Evolutionary conservation across 202 grass and related monocot genomes (phyloP).

Genomic region (Panicum virgatum): DNA sequence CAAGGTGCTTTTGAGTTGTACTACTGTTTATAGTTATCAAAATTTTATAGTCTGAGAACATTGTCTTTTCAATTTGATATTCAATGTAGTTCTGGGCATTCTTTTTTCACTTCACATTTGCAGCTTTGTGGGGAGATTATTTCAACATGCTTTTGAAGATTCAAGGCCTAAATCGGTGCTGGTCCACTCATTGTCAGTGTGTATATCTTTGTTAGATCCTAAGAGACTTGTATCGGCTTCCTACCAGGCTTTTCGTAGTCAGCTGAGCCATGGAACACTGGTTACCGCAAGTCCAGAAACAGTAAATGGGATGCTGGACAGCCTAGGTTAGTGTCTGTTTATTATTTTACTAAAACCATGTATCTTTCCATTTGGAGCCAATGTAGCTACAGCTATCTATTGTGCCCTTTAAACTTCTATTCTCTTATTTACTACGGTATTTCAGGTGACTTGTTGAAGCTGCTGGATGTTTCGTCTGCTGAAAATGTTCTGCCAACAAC

Average conservation of each 20-base stretch:
- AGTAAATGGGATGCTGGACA: slow-evolving; percentile 90
- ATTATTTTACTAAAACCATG: neutral
- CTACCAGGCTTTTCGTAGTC: slow-evolving; percentile 86
- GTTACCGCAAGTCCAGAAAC: slow-evolving; percentile 89
- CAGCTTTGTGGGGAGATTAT: slow-evolving; percentile 93
- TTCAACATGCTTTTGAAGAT: slow-evolving; percentile 84
- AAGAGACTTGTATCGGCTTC: slow-evolving; percentile 85
- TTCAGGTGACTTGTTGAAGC: slow-evolving; percentile 84
- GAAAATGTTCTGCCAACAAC: slow-evolving; percentile 69
- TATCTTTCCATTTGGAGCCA: slow-evolving; percentile 8
- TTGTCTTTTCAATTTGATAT: slow-evolving; percentile 34
- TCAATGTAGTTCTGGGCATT: slow-evolving; percentile 30
- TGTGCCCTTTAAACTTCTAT: slow-evolving; percentile 11
- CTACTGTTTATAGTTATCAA: slow-evolving; percentile 14
- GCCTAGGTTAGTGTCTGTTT: slow-evolving; percentile 61
- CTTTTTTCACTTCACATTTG: slow-evolving; percentile 41
- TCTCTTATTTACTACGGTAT: slow-evolving; percentile 3
- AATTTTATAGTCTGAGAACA: neutral
- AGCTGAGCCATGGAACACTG: slow-evolving; percentile 74
- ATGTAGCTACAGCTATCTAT: slow-evolving; percentile 1
- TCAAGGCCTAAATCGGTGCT: slow-evolving; percentile 93
- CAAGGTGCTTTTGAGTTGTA: slow-evolving; percentile 52
- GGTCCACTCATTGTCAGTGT: slow-evolving; percentile 84
- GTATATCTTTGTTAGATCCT: slow-evolving; percentile 97
- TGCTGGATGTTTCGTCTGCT: slow-evolving; percentile 77